These are phyloP conservation scores for Solanum gandarillasii DNA, from an alignment of 257 asterid genomes.

Conservation along the genomic window DNA sequence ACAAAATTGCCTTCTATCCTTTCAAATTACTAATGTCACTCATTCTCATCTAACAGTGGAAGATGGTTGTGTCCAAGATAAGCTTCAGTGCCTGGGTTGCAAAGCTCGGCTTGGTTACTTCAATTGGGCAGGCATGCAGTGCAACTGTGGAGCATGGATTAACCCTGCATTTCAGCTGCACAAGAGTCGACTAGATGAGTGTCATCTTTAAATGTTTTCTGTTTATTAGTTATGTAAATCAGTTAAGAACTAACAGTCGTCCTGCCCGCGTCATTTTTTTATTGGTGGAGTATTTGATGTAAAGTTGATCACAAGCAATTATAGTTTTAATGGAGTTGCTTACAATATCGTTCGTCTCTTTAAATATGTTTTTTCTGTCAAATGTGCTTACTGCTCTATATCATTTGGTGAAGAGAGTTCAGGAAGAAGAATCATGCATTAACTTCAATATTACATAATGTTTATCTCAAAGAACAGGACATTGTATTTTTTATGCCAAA, in stretches of 20 bases:
- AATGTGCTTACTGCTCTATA: neutral
- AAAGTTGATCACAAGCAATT: neutral
- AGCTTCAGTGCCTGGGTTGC: conserved; percentile 78
- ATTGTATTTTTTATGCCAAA: neutral
- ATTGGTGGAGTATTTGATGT: neutral
- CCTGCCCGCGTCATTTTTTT: neutral
- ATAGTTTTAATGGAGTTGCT: neutral
- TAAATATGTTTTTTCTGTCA: neutral
- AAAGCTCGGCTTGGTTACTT: conserved; percentile 75
- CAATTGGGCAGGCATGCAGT: conserved; percentile 95
- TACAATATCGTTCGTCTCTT: neutral
- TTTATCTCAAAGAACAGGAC: neutral
- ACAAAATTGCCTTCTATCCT: neutral
- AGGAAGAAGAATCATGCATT: neutral
- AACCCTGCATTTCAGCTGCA: conserved; percentile 96
- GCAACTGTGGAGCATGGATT: conserved; percentile 86
- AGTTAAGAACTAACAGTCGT: neutral
- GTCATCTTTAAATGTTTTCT: conserved; percentile 17
- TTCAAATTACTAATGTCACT: conserved; percentile 1
- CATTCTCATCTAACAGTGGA: conserved; percentile 34
- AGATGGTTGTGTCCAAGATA: conserved; percentile 65
- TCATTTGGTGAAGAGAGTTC: neutral
- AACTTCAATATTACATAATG: neutral
- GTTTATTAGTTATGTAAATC: neutral
- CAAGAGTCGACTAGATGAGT: conserved; percentile 75